phyloP scores from a whole-genome alignment of 495 filamentous ascomycete species.

The Penicillium chermesinum region DNA sequence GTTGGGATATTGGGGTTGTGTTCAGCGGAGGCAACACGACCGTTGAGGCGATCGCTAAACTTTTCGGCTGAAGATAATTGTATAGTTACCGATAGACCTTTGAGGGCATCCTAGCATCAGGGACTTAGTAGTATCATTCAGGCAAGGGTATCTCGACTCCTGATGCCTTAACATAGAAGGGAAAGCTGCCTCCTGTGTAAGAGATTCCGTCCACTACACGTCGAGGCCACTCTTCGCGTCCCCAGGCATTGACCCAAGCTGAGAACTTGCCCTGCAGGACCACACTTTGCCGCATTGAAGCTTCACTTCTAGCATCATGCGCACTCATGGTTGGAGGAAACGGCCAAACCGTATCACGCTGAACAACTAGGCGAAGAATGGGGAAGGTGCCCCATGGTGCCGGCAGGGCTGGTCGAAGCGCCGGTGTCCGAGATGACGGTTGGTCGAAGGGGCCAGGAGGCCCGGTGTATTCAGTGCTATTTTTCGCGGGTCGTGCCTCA shows the following conservation, averaged over 20 bases:
- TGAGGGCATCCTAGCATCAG: not conserved
- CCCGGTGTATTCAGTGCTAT: slow-evolving; percentile 39
- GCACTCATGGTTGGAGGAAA: slow-evolving; percentile 53
- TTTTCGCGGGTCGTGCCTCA: slow-evolving; percentile 16
- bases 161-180: slow-evolving; percentile 20
- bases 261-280: slow-evolving; percentile 38
- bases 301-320: slow-evolving; percentile 51
- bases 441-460: slow-evolving; percentile 31
- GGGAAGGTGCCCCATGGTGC: slow-evolving; percentile 45
- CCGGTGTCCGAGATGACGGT: slow-evolving; percentile 27
- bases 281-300: slow-evolving; percentile 36
- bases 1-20: slow-evolving; percentile 84
- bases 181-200: slow-evolving; percentile 28
- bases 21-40: slow-evolving; percentile 90
- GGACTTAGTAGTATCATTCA: slow-evolving; percentile 5
- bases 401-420: slow-evolving; percentile 39
- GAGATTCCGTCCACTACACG: slow-evolving; percentile 28
- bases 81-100: not conserved
- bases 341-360: slow-evolving; percentile 38
- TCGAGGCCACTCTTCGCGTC: slow-evolving; percentile 39
- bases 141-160: slow-evolving; percentile 16
- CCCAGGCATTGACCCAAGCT: slow-evolving; percentile 44
- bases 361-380: slow-evolving; percentile 42
- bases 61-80: slow-evolving; percentile 23
- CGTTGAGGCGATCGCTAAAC: slow-evolving; percentile 60